A percentile compares a stretch with the other conserved stretches of the same genome.
Evolutionary conservation across 106 monocot genomes (phyloP).

Genomic region (Allium fistulosum): DNA sequence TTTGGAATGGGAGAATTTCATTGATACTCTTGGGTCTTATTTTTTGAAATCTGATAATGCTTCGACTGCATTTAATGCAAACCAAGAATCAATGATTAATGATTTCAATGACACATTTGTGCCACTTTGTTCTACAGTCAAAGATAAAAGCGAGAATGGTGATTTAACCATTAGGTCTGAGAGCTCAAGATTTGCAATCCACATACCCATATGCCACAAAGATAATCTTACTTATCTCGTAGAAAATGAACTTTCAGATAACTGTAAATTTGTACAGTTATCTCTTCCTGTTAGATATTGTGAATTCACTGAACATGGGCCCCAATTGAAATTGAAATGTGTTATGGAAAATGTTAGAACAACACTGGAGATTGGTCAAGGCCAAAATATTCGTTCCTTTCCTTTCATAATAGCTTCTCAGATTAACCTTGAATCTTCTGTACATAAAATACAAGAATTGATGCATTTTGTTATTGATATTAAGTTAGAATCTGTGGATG

Average conservation of each 20-base stretch:
- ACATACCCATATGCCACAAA: constrained; percentile 45
- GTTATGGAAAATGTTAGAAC: constrained; percentile 42
- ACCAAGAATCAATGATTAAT: constrained; percentile 9
- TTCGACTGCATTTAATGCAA: constrained; percentile 7
- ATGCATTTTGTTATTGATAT: constrained; percentile 26
- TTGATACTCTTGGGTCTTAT: constrained; percentile 33
- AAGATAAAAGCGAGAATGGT: constrained; percentile 14
- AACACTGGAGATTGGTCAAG: constrained; percentile 34
- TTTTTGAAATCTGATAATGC: not conserved
- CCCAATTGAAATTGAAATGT: constrained; percentile 30
- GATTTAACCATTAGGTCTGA: constrained; percentile 49
- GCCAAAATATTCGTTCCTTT: constrained; percentile 25
- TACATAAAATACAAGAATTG: constrained; percentile 16
- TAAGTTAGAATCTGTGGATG: constrained; percentile 45
- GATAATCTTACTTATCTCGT: constrained; percentile 7
- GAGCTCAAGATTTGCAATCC: constrained; percentile 41
- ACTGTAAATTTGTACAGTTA: constrained; percentile 32
- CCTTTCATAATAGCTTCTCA: constrained; percentile 59
- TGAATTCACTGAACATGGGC: constrained; percentile 26
- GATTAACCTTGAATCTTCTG: constrained; percentile 27
- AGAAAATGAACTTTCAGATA: not conserved
- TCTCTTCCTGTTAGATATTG: constrained; percentile 43
- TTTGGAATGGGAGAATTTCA: constrained; percentile 51
- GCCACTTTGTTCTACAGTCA: constrained; percentile 14
- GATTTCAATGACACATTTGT: not conserved